Evolutionary conservation across 2,329 filamentous ascomycete species (phyloP).

Genomic region (Fusarium papillatum): DNA sequence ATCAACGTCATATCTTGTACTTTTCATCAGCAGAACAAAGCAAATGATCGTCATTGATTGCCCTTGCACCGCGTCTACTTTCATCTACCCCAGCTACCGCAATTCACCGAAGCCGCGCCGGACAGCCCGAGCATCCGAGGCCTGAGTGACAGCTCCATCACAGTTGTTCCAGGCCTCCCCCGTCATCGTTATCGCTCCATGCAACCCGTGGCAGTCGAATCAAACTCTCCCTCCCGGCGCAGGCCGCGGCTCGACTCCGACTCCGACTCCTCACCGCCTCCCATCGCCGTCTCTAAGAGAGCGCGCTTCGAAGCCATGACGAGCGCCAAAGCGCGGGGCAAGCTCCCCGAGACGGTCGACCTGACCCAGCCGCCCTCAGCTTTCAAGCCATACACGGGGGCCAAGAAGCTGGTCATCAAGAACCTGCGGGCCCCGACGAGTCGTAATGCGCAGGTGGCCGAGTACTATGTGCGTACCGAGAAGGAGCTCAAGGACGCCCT

Average conservation of each 20-base stretch:
- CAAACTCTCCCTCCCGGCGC: slow-evolving; percentile 52
- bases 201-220: slow-evolving; percentile 48
- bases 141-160: slow-evolving; percentile 43
- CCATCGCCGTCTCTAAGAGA: slow-evolving; percentile 47
- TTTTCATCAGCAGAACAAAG: background rate
- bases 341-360: slow-evolving; percentile 55
- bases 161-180: slow-evolving; percentile 45
- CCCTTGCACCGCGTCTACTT: background rate
- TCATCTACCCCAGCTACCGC: background rate
- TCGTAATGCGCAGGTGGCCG: slow-evolving; percentile 71
- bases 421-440: slow-evolving; percentile 80
- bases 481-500: slow-evolving; percentile 81
- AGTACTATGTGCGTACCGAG: slow-evolving; percentile 85
- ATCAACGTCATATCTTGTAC: background rate
- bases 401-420: slow-evolving; percentile 93
- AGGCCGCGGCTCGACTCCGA: slow-evolving; percentile 53
- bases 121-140: slow-evolving; percentile 39
- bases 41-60: background rate
- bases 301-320: slow-evolving; percentile 50
- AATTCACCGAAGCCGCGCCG: slow-evolving; percentile 18
- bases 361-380: slow-evolving; percentile 52
- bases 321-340: slow-evolving; percentile 55
- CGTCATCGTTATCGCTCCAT: slow-evolving; percentile 43
- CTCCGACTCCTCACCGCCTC: slow-evolving; percentile 41
- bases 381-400: slow-evolving; percentile 82